Evolutionary conservation across 1,284 basidiomycete species (phyloP).

Genomic region (Malassezia caprae): DNA sequence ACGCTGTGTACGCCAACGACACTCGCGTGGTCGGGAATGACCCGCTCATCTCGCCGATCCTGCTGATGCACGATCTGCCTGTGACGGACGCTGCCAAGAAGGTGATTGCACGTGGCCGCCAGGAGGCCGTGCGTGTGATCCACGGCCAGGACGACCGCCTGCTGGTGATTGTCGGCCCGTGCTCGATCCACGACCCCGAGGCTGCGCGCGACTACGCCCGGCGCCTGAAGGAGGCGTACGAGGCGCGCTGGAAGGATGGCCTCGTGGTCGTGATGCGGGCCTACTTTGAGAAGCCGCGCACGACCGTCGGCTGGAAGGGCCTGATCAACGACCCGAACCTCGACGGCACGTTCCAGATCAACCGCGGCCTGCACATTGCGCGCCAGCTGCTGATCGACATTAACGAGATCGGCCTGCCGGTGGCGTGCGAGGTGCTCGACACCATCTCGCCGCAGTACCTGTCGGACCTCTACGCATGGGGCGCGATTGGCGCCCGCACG

Average conservation of each 20-base stretch:
- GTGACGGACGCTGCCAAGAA: conserved; percentile 25
- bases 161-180: conserved; percentile 60
- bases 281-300: conserved; percentile 75
- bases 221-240: conserved; percentile 28
- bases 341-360: conserved; percentile 89
- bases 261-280: conserved; percentile 88
- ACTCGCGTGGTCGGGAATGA: conserved; percentile 44
- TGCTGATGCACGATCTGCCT: conserved; percentile 44
- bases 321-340: conserved; percentile 65
- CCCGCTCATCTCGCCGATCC: conserved; percentile 40
- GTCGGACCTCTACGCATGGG: conserved; percentile 75
- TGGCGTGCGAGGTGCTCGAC: conserved; percentile 84
- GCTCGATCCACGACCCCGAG: conserved; percentile 81
- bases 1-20: conserved; percentile 32
- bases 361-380: conserved; percentile 71
- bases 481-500: conserved; percentile 91
- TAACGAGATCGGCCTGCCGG: conserved; percentile 75
- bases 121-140: conserved; percentile 31
- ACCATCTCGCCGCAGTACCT: conserved; percentile 54
- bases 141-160: conserved; percentile 45
- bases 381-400: conserved; percentile 81
- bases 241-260: conserved; percentile 58
- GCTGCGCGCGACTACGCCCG: conserved; percentile 84
- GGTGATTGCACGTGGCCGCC: conserved; percentile 38
- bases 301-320: conserved; percentile 68